Percentiles rank a stretch among this genome's conserved stretches.
phyloP scores from a whole-genome alignment of 768 basidiomycete genomes.

The Tubosaeta brunneosetosa region DNA sequence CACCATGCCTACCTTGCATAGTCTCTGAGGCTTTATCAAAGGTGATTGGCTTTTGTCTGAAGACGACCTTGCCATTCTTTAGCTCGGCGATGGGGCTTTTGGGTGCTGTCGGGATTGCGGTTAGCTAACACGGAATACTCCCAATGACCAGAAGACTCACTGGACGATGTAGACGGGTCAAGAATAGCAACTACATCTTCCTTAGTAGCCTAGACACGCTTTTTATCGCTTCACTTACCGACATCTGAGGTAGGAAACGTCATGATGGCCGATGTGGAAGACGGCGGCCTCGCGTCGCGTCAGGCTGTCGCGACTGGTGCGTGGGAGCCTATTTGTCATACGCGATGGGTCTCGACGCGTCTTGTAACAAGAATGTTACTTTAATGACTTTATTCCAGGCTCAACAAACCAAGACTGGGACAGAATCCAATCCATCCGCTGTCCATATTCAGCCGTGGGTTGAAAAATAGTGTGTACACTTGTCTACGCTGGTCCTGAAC shows the following conservation, averaged over 20 bases:
- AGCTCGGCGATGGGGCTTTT: slow-evolving; percentile 53
- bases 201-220: slow-evolving; percentile 5
- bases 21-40: slow-evolving; percentile 81
- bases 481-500: not conserved
- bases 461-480: slow-evolving; percentile 84
- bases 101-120: slow-evolving; percentile 30
- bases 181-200: slow-evolving; percentile 9
- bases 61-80: slow-evolving; percentile 70
- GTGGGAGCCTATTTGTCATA: slow-evolving; percentile 32
- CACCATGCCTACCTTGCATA: slow-evolving; percentile 56
- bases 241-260: slow-evolving; percentile 7
- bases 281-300: slow-evolving; percentile 15
- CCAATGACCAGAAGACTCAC: slow-evolving; percentile 12
- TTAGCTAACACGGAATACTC: not conserved
- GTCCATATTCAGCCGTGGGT: slow-evolving; percentile 87
- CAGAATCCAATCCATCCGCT: slow-evolving; percentile 40
- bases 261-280: slow-evolving; percentile 21
- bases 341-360: slow-evolving; percentile 44
- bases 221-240: slow-evolving; percentile 13
- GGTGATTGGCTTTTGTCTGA: slow-evolving; percentile 70
- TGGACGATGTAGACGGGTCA: slow-evolving; percentile 4
- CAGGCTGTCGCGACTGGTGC: slow-evolving; percentile 15
- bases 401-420: slow-evolving; percentile 36
- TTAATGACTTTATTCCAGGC: slow-evolving; percentile 66
- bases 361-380: not conserved